phyloP scores from a whole-genome alignment of 108 stramenopile species.

The Skeletonema marinoi region DNA sequence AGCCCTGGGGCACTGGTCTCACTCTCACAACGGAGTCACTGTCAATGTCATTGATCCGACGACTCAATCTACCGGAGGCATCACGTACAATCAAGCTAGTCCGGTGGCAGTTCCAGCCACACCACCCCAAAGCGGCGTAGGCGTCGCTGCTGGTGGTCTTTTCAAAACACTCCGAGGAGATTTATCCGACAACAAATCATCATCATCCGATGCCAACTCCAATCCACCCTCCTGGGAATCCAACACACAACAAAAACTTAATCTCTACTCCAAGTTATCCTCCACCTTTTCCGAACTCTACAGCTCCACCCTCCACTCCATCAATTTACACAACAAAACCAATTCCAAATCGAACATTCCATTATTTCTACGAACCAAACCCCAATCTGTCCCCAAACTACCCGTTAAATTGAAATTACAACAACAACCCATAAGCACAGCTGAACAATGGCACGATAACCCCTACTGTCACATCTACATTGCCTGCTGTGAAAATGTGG shows the following conservation, averaged over 20 bases:
- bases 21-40: constrained; percentile 22
- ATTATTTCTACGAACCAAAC: neutral
- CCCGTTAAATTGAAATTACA: constrained; percentile 54
- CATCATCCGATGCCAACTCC: neutral
- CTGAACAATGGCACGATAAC: constrained; percentile 73
- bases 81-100: constrained; percentile 8
- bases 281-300: constrained; percentile 53
- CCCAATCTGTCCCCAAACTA: constrained; percentile 45
- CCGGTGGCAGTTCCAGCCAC: constrained; percentile 14
- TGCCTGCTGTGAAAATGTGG: constrained; percentile 63
- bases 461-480: constrained; percentile 86
- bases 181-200: neutral
- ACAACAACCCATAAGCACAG: constrained; percentile 42
- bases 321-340: constrained; percentile 60
- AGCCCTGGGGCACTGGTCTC: constrained; percentile 19
- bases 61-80: constrained; percentile 21
- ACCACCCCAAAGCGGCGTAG: constrained; percentile 13
- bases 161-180: neutral
- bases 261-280: constrained; percentile 55
- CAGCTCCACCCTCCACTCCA: constrained; percentile 58
- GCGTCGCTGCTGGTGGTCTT: neutral
- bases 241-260: constrained; percentile 10
- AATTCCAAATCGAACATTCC: constrained; percentile 21
- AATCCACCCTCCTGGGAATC: neutral
- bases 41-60: constrained; percentile 85